Percentiles rank a stretch among this genome's conserved stretches.
phyloP scores from a whole-genome alignment of 2,329 filamentous ascomycete genomes.

The Orbilia ellipsospora region DNA sequence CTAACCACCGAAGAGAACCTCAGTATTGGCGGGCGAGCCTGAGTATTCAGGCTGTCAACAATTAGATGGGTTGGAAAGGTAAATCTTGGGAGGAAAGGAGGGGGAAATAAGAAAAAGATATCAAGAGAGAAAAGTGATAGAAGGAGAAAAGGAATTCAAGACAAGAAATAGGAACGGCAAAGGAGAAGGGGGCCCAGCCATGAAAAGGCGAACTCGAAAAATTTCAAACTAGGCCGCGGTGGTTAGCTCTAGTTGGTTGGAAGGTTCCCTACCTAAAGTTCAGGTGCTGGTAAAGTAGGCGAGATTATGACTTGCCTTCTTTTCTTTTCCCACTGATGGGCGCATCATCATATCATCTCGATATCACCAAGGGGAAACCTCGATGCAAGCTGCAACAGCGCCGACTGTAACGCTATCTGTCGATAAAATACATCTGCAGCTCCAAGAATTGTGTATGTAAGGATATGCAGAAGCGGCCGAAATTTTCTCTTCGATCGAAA shows the following conservation, averaged over 20 bases:
- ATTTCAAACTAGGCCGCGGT: conserved; percentile 52
- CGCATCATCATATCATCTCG: conserved; percentile 44
- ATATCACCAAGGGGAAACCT: conserved; percentile 46
- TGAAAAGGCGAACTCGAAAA: conserved; percentile 52
- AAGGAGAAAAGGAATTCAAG: conserved; percentile 55
- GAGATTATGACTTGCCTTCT: conserved; percentile 55
- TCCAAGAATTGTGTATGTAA: conserved; percentile 47
- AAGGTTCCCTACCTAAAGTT: conserved; percentile 24
- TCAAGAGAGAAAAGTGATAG: conserved; percentile 37
- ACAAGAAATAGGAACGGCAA: conserved; percentile 53
- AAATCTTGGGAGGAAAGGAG: conserved; percentile 55
- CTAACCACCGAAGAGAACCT: conserved; percentile 56
- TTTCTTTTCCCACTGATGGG: conserved; percentile 23
- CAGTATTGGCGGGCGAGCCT: conserved; percentile 56
- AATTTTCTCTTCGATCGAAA: conserved; percentile 43
- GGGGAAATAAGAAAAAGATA: conserved; percentile 53
- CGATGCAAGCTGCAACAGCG: conserved; percentile 49
- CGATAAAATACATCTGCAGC: conserved; percentile 32
- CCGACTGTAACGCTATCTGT: conserved; percentile 38
- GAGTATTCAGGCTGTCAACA: conserved; percentile 57
- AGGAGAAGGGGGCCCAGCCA: conserved; percentile 51
- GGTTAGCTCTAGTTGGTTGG: conserved; percentile 55
- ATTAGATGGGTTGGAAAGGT: conserved; percentile 52
- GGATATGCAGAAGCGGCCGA: conserved; percentile 54
- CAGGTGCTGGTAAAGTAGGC: conserved; percentile 51